phyloP scores from a whole-genome alignment of 805 yeast genomes.

The Monosporozyma aquatica region DNA sequence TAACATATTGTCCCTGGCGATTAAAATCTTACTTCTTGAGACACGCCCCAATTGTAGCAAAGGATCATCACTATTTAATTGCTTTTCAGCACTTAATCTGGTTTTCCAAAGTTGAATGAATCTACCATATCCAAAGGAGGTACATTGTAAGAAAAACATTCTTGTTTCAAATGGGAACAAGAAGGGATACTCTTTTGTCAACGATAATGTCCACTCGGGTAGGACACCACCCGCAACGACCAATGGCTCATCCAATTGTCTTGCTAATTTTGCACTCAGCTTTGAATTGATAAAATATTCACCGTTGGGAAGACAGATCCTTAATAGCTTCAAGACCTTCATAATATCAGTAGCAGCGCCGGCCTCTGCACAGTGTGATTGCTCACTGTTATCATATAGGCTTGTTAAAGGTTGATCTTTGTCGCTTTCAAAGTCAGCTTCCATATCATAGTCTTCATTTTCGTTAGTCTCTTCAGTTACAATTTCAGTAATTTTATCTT shows the following conservation, averaged over 20 bases:
- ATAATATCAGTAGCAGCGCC: constrained; percentile 31
- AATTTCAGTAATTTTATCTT: constrained; percentile 17
- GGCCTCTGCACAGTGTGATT: not conserved
- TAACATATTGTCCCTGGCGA: constrained; percentile 60
- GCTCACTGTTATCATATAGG: constrained; percentile 23
- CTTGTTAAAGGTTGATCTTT: constrained; percentile 16
- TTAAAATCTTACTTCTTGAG: constrained; percentile 67
- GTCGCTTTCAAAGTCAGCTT: constrained; percentile 24
- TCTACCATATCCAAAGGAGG: constrained; percentile 86
- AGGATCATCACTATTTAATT: constrained; percentile 21
- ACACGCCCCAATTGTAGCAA: constrained; percentile 58
- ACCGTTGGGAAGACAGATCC: constrained; percentile 20
- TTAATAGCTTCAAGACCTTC: constrained; percentile 40
- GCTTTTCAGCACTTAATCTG: constrained; percentile 34
- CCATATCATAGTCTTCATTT: constrained; percentile 14
- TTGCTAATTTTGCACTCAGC: constrained; percentile 71
- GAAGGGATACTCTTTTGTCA: constrained; percentile 71
- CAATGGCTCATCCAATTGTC: constrained; percentile 84
- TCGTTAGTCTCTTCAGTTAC: constrained; percentile 7
- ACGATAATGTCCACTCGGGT: constrained; percentile 73
- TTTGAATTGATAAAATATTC: constrained; percentile 64
- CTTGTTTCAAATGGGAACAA: constrained; percentile 78
- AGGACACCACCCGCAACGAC: constrained; percentile 78
- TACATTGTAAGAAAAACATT: constrained; percentile 66
- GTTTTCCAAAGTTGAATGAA: constrained; percentile 69